These are phyloP conservation scores for Phytophthora hybrid DNA, from an alignment of 352 stramenopile species.

Conservation along the genomic window DNA sequence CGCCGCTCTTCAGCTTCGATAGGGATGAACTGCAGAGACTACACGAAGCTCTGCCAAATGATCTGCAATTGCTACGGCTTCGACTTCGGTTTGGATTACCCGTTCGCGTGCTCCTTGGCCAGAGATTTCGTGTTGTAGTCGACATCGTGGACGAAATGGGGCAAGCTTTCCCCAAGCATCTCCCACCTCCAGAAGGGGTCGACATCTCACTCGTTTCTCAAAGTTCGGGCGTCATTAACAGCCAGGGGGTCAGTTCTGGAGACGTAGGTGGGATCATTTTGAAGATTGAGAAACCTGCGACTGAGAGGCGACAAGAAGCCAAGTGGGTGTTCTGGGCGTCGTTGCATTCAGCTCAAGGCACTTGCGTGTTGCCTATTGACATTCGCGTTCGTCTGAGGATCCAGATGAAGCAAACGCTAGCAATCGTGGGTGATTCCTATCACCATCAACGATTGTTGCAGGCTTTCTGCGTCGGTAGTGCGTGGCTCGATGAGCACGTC, in stretches of 20 bases:
- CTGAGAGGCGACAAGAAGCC: neutral
- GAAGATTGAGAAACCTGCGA: slow-evolving; percentile 1
- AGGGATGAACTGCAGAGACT: slow-evolving; percentile 13
- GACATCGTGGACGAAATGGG: slow-evolving; percentile 73
- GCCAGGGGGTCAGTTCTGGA: neutral
- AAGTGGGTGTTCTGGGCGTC: slow-evolving; percentile 22
- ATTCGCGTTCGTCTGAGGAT: slow-evolving; percentile 9
- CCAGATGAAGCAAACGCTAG: slow-evolving; percentile 6
- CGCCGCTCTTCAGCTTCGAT: slow-evolving; percentile 26
- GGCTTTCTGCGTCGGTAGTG: slow-evolving; percentile 50
- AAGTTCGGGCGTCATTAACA: neutral
- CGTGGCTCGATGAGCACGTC: slow-evolving; percentile 28
- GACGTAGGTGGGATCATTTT: slow-evolving; percentile 8
- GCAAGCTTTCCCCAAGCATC: slow-evolving; percentile 18
- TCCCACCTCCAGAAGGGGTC: neutral
- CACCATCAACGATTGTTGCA: slow-evolving; percentile 31
- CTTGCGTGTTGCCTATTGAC: neutral
- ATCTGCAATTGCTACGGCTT: slow-evolving; percentile 49
- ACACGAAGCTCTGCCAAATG: slow-evolving; percentile 12
- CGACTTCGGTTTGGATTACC: slow-evolving; percentile 58
- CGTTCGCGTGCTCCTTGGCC: slow-evolving; percentile 19
- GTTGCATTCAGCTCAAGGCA: neutral
- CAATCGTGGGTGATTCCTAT: neutral
- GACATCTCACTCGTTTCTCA: slow-evolving; percentile 6
- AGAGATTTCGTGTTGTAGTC: slow-evolving; percentile 47